Evolutionary conservation across 108 stramenopile genomes (phyloP), one percentile per base, ranked within the genome.

Genomic region (Cyclotella choctawhatcheeana): DNA sequence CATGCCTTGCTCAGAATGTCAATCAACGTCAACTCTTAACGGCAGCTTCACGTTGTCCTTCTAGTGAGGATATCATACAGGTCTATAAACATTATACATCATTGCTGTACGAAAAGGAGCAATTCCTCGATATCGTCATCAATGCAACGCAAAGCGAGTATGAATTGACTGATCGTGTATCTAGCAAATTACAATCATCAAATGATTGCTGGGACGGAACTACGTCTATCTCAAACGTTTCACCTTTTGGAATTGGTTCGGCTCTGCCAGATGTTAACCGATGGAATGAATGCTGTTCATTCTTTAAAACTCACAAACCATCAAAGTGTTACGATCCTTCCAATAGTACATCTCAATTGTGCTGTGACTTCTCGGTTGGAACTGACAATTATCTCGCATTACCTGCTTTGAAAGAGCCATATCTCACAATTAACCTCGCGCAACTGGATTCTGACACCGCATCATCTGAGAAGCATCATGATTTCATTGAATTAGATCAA

Each of bases 401-500:
- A 53, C 79, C 79, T 47, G 79, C 74, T 32, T 52, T 81, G 52
- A 68, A 69, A 63, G 79, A 81, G 44, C 71, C 74, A 35, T 29
- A 30, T 1, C 30, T 81, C 3, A 44, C 54, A 30, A 61, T 81
- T 43, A 50, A 40, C 30, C 48, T 81, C 14, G 20, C 26, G 31
- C 22, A 56, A 14, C 29, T 22, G 20, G 24, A 26, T 32, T 17
- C 27, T 34, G 21, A 31, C 13, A 58, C 5, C 21, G 58, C 58
- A 27, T 14, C 16, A n/a, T n/a, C n/a, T n/a, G n/a, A n/a, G n/a
- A n/a, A n/a, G n/a, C n/a, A n/a, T 18, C 26, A 52, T 2, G n/a
- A 62, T 17, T 7, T 52, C 17, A 69, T 81, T 12, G 74, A 50
- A 20, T 58, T 88, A 21, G 87, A 88, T 31, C 87, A 88, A 74